phyloP scores from a whole-genome alignment of 2,329 filamentous ascomycete species.

The Monosporascus sp. region DNA sequence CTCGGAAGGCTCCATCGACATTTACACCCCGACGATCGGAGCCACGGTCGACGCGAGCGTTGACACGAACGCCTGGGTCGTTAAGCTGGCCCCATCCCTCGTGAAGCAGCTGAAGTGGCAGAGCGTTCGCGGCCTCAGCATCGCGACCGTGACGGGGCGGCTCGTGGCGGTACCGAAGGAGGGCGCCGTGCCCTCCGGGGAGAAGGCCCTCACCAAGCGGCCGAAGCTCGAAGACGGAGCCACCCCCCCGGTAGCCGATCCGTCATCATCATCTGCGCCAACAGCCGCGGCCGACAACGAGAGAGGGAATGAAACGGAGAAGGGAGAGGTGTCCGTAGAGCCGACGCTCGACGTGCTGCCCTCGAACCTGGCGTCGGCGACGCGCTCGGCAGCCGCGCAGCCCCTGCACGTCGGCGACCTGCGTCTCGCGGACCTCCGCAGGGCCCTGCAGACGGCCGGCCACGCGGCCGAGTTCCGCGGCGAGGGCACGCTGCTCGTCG shows the following conservation, averaged over 20 bases:
- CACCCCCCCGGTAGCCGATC: slow-evolving; percentile 15
- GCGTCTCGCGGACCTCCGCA: slow-evolving; percentile 78
- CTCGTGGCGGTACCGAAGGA: slow-evolving; percentile 35
- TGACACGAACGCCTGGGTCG: slow-evolving; percentile 95
- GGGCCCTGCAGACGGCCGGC: slow-evolving; percentile 73
- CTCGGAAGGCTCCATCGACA: slow-evolving; percentile 54
- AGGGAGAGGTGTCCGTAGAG: slow-evolving; percentile 21
- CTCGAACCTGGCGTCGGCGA: slow-evolving; percentile 60
- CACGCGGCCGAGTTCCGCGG: slow-evolving; percentile 90
- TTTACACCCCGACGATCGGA: slow-evolving; percentile 78
- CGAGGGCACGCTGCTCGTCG: slow-evolving; percentile 85
- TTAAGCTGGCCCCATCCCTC: slow-evolving; percentile 80
- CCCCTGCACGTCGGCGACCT: slow-evolving; percentile 94
- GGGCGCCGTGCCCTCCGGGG: slow-evolving; percentile 42
- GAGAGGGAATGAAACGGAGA: slow-evolving; percentile 3
- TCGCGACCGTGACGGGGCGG: slow-evolving; percentile 86
- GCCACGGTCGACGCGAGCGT: slow-evolving; percentile 80
- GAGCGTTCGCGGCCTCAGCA: slow-evolving; percentile 79
- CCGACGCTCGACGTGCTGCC: slow-evolving; percentile 52
- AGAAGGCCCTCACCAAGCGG: slow-evolving; percentile 40
- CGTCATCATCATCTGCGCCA: slow-evolving; percentile 4
- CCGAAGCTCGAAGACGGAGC: slow-evolving; percentile 36
- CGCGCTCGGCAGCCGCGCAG: slow-evolving; percentile 70
- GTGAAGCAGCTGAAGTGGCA: slow-evolving; percentile 92
- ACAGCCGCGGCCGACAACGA: slow-evolving; percentile 10